These are phyloP conservation scores for Phytophthora megakarya DNA, from an alignment of 352 stramenopile species.

Conservation along the genomic window DNA sequence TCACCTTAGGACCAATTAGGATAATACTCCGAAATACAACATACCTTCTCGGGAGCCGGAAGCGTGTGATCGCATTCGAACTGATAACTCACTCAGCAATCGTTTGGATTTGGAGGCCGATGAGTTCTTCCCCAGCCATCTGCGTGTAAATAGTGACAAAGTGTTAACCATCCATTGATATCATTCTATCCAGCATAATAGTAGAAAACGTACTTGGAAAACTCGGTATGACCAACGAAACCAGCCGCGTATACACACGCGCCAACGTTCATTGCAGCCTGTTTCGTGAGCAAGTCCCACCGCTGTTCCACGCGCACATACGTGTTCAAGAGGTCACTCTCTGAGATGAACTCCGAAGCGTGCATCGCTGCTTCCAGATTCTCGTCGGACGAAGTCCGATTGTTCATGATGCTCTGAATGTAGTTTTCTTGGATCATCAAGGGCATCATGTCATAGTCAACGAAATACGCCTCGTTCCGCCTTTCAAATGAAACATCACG, in stretches of 20 bases:
- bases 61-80: constrained; percentile 92
- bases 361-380: constrained; percentile 85
- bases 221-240: constrained; percentile 90
- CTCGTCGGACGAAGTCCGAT: constrained; percentile 63
- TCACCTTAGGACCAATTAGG: neutral
- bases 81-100: constrained; percentile 94
- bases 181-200: neutral
- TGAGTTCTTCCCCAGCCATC: constrained; percentile 99
- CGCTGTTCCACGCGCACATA: constrained; percentile 89
- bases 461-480: constrained; percentile 98
- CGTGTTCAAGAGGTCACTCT: constrained; percentile 82
- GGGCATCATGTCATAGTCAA: constrained; percentile 98
- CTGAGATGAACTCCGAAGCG: constrained; percentile 92
- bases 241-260: constrained; percentile 82
- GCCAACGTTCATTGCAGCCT: constrained; percentile 91
- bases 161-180: constrained; percentile 8
- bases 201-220: constrained; percentile 74
- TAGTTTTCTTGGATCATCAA: constrained; percentile 95
- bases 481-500: constrained; percentile 73
- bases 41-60: constrained; percentile 85
- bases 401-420: constrained; percentile 84
- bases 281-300: constrained; percentile 94
- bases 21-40: neutral
- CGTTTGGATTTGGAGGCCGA: constrained; percentile 94
- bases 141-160: constrained; percentile 56